These are phyloP conservation scores for Fusarium austroafricanum DNA, from an alignment of 2,329 filamentous ascomycete species.

Conservation along the genomic window DNA sequence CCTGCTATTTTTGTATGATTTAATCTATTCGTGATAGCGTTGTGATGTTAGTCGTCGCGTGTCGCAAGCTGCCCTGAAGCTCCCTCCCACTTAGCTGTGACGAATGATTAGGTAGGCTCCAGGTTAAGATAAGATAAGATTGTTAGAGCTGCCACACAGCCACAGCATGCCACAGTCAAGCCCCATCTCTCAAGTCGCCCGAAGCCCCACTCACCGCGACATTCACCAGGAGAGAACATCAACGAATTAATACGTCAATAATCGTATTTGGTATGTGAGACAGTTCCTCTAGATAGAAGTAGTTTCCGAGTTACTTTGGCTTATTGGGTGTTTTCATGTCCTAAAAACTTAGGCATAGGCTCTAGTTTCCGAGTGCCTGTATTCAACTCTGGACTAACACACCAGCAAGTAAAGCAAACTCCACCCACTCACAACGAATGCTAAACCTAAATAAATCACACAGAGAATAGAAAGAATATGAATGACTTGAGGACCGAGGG, in stretches of 20 bases:
- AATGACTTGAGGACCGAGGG: too few relatives aligned
- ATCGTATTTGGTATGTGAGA: too few relatives aligned
- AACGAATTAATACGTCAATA: background rate
- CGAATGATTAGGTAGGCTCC: conserved; percentile 1
- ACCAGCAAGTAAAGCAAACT: too few relatives aligned
- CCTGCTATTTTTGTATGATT: conserved; percentile 29
- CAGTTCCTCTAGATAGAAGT: rapidly evolving
- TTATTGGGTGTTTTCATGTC: background rate
- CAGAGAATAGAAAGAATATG: too few relatives aligned
- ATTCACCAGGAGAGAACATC: background rate
- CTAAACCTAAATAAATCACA: too few relatives aligned
- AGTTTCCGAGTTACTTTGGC: rapidly evolving
- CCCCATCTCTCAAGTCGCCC: background rate
- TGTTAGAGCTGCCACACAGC: background rate
- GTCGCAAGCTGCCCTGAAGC: conserved; percentile 31
- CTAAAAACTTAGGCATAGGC: background rate
- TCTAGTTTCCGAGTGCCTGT: background rate
- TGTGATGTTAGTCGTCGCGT: conserved; percentile 28
- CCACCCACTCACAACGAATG: too few relatives aligned
- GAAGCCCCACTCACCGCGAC: conserved; percentile 7
- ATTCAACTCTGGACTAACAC: background rate
- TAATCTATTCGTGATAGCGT: conserved; percentile 21
- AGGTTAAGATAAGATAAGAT: conserved; percentile 7
- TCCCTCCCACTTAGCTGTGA: conserved; percentile 4
- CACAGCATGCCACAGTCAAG: background rate